Percentiles rank a stretch among this genome's conserved stretches.
phyloP scores from a whole-genome alignment of 345 rosid species.

The Gossypium ekmanianum region DNA sequence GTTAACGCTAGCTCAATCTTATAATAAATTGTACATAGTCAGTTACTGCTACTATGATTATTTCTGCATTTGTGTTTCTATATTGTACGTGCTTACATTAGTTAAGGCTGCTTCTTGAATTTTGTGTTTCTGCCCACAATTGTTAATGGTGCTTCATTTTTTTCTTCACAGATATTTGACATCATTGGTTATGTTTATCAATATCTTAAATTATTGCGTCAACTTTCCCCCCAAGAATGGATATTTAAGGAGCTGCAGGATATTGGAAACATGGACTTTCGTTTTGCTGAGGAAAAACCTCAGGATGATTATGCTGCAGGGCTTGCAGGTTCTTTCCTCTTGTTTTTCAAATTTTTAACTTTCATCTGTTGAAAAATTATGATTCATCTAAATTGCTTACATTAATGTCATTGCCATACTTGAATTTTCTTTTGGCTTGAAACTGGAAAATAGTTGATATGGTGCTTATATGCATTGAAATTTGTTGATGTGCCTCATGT shows the following conservation, averaged over 20 bases:
- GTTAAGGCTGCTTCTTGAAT: slow-evolving; percentile 19
- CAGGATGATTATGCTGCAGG: slow-evolving; percentile 97
- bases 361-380: background rate
- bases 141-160: background rate
- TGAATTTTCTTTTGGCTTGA: background rate
- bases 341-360: background rate
- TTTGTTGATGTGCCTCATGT: slow-evolving; percentile 3
- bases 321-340: slow-evolving; percentile 66
- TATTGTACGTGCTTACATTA: background rate
- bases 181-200: slow-evolving; percentile 83
- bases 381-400: slow-evolving; percentile 8
- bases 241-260: slow-evolving; percentile 95
- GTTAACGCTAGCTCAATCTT: background rate
- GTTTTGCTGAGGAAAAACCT: slow-evolving; percentile 90
- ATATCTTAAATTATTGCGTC: slow-evolving; percentile 68
- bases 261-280: slow-evolving; percentile 90
- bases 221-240: slow-evolving; percentile 87
- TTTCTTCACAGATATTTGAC: slow-evolving; percentile 55
- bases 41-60: slow-evolving; percentile 1
- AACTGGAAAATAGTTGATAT: slow-evolving; percentile 1
- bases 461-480: background rate
- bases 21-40: background rate
- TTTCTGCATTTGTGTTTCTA: background rate
- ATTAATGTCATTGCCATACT: background rate
- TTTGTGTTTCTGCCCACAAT: background rate